Percentiles rank a stretch among this genome's conserved stretches.
phyloP scores from a whole-genome alignment of 1,139 yeast genomes.

The Zhuliangozyma parablackwelliae region DNA sequence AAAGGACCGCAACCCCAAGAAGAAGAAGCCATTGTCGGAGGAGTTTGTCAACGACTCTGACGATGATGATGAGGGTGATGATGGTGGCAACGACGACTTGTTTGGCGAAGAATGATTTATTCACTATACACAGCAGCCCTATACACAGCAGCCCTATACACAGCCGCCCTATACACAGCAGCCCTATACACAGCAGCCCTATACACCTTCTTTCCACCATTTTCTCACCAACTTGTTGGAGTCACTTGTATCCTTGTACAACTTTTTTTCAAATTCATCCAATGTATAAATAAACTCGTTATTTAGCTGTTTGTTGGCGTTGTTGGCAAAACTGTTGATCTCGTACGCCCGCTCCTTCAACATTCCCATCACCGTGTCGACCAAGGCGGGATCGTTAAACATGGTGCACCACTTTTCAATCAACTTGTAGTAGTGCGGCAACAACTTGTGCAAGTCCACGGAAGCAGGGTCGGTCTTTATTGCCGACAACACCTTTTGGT shows the following conservation, averaged over 20 bases:
- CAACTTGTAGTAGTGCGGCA: conserved; percentile 62
- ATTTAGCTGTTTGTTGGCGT: conserved; percentile 40
- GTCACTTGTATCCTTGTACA: conserved; percentile 58
- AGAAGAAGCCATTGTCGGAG: conserved; percentile 35
- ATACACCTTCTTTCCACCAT: conserved; percentile 41
- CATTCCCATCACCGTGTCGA: conserved; percentile 50
- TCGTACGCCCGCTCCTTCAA: conserved; percentile 62
- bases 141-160: too few species aligned
- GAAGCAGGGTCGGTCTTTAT: conserved; percentile 68
- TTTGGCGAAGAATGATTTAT: too few species aligned
- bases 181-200: too few species aligned
- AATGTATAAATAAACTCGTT: conserved; percentile 56
- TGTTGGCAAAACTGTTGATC: conserved; percentile 68
- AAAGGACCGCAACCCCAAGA: conserved; percentile 11
- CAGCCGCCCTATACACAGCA: too few species aligned
- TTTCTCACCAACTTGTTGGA: conserved; percentile 58
- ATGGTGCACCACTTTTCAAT: conserved; percentile 72
- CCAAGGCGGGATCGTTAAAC: conserved; percentile 62
- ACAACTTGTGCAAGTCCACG: conserved; percentile 65
- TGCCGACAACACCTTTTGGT: conserved; percentile 67
- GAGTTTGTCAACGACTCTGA: conserved; percentile 55
- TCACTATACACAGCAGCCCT: too few species aligned
- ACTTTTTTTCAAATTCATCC: conserved; percentile 68
- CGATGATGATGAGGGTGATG: conserved; percentile 34
- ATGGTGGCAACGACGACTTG: conserved; percentile 1